Base-by-base conservation (phyloP, 2,329 filamentous ascomycete species). In the Dactylonectria macrodidyma region DNA sequence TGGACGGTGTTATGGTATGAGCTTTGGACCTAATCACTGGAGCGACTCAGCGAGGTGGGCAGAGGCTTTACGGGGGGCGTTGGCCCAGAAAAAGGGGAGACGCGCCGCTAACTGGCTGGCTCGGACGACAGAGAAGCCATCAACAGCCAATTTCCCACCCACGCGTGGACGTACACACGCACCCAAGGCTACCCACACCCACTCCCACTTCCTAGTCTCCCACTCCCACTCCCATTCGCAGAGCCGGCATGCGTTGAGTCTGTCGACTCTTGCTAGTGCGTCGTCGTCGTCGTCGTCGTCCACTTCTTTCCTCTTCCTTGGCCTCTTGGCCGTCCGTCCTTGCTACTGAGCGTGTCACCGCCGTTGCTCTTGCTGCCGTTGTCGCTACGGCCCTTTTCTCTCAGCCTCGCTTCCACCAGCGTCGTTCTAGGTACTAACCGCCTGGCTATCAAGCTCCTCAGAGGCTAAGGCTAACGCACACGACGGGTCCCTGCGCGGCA, bases 131-230 rank as follows among this genome's bases (percentile, higher is more conserved):
- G 62, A 75, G 72, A 74, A 69, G 70, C 71, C 74, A 75, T 76
- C 71, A 65, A 76, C 71, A 71, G 69, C 69, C 68, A 76, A 76
- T 76, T 73, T 76, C 74, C 74, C 71, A 55, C 62, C 65, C 36
- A 19, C 24, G 14, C 48, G 33, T 24, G 46, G 9, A 8, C 30
- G 47, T 34, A 34, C 58, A 24, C 19, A 14, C 30, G 19, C 36
- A 36, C 34, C 48, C 19, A 46, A 41, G 50, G 41, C 55, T 33
- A 58, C 44, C 22, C 63, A 48, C 41, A 24, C 52, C 54, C 61
- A 11, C 44, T 50, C 38, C 30, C 44, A 47, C 26, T 30, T 30
- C 26, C 26, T 30, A 30, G 4, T 30, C 26, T 30, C 7, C 26
- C 26, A 30, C 26, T 30, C 26, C 26, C 30, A 38, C 62, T 47